phyloP scores from a whole-genome alignment of 129 eudicot genomes.

The Logfia minima region DNA sequence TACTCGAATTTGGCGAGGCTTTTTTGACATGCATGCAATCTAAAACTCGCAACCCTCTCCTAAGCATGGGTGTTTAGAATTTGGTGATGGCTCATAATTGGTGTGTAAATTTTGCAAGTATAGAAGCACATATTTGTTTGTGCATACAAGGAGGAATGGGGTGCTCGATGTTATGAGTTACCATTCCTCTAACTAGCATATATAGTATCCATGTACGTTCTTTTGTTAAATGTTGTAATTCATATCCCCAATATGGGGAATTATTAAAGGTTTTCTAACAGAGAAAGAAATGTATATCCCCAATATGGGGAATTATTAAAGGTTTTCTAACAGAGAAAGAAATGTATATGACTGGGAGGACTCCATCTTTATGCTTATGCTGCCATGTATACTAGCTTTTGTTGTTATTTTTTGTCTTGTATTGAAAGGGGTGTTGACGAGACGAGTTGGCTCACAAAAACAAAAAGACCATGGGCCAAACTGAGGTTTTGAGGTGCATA shows the following conservation, averaged over 20 bases:
- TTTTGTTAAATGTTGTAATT: constrained; percentile 16
- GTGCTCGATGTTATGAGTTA: constrained; percentile 8
- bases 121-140: constrained; percentile 28
- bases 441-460: background rate
- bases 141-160: constrained; percentile 21
- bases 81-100: constrained; percentile 12
- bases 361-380: background rate
- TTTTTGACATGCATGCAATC: constrained; percentile 15
- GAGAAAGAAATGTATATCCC: background rate
- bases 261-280: background rate
- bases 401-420: background rate
- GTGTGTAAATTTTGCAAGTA: constrained; percentile 32
- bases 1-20: background rate
- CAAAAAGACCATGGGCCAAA: too few species aligned
- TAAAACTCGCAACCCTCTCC: constrained; percentile 9
- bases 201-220: constrained; percentile 33
- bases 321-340: background rate
- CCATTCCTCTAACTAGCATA: constrained; percentile 28
- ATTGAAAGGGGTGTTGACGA: background rate
- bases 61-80: constrained; percentile 10
- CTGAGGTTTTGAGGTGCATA: too few species aligned
- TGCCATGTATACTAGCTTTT: background rate
- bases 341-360: too few species aligned
- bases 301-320: constrained; percentile 15
- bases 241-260: constrained; percentile 7